Evolutionary conservation across 768 basidiomycete species (phyloP).

Genomic region (Calocybe gangraenosa): DNA sequence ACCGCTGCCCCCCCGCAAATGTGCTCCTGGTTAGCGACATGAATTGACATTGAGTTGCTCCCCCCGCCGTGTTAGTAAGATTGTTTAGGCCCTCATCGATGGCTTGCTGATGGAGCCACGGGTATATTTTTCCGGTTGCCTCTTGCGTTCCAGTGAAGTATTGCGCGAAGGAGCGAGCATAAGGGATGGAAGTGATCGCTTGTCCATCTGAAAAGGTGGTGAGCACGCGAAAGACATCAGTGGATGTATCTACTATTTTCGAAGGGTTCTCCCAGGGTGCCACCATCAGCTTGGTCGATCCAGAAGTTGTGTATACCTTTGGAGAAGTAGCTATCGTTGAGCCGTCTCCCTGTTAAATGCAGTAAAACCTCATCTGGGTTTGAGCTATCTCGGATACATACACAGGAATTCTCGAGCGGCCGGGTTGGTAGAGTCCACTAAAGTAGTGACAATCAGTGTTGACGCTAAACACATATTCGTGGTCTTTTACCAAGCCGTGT

Average conservation of each 20-base stretch:
- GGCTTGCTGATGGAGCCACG: slow-evolving; percentile 34
- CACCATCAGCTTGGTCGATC: slow-evolving; percentile 37
- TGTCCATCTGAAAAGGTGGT: slow-evolving; percentile 22
- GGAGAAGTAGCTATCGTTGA: slow-evolving; percentile 33
- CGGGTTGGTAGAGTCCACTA: slow-evolving; percentile 32
- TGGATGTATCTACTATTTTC: slow-evolving; percentile 24
- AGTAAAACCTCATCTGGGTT: no score
- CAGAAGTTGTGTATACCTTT: slow-evolving; percentile 34
- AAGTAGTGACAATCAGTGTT: neutral
- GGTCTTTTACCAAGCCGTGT: slow-evolving; percentile 24
- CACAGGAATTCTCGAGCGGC: slow-evolving; percentile 32
- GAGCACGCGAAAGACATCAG: neutral
- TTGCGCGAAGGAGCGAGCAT: slow-evolving; percentile 28
- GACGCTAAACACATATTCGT: neutral
- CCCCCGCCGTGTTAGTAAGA: slow-evolving; percentile 19
- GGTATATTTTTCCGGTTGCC: slow-evolving; percentile 31
- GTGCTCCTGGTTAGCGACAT: slow-evolving; percentile 34
- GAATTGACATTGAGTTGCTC: slow-evolving; percentile 23
- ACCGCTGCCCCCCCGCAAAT: slow-evolving; percentile 31
- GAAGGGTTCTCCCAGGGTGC: slow-evolving; percentile 30
- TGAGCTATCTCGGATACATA: no score
- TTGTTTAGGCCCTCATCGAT: slow-evolving; percentile 32
- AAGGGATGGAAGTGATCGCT: slow-evolving; percentile 26
- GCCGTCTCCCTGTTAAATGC: slow-evolving; percentile 27
- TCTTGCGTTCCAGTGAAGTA: slow-evolving; percentile 34